Percentiles rank a stretch among this genome's conserved stretches.
phyloP scores from a whole-genome alignment of 176 grass and related monocot species.

The Oryza rufipogon region DNA sequence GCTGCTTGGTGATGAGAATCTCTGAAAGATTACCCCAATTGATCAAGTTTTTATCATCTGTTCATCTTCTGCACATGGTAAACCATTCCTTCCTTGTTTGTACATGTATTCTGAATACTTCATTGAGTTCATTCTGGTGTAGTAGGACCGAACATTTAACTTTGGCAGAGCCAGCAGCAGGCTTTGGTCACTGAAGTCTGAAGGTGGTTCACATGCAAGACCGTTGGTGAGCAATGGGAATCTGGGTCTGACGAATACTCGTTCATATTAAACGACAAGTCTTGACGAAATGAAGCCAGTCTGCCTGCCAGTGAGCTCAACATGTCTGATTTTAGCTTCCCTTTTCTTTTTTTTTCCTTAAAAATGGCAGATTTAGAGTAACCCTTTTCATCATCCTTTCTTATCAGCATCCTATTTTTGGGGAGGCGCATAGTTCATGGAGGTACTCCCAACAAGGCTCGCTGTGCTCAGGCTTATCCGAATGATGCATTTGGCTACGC shows the following conservation, averaged over 20 bases:
- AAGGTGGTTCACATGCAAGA: slow-evolving; percentile 15
- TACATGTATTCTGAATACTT: slow-evolving; percentile 6
- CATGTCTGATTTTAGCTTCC: background rate
- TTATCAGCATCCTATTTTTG: slow-evolving; percentile 12
- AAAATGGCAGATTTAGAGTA: background rate
- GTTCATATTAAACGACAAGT: slow-evolving; percentile 27
- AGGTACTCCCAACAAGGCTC: background rate
- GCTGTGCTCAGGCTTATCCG: background rate
- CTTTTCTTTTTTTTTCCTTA: background rate
- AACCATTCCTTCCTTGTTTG: background rate
- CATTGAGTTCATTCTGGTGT: slow-evolving; percentile 10
- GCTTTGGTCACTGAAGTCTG: slow-evolving; percentile 10
- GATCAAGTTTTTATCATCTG: background rate
- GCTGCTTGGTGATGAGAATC: background rate
- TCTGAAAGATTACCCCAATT: slow-evolving; percentile 1
- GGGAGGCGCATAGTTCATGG: background rate
- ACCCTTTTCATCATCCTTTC: background rate
- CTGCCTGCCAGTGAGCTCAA: slow-evolving; percentile 16
- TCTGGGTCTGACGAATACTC: background rate
- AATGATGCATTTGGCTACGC: background rate
- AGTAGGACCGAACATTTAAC: slow-evolving; percentile 11
- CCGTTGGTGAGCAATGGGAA: background rate
- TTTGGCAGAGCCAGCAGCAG: background rate
- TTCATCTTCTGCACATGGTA: background rate
- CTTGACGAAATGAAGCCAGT: background rate